Evolutionary conservation across 169 alveolate genomes (phyloP).

Genomic region (Pseudocohnilembus persalinus): DNA sequence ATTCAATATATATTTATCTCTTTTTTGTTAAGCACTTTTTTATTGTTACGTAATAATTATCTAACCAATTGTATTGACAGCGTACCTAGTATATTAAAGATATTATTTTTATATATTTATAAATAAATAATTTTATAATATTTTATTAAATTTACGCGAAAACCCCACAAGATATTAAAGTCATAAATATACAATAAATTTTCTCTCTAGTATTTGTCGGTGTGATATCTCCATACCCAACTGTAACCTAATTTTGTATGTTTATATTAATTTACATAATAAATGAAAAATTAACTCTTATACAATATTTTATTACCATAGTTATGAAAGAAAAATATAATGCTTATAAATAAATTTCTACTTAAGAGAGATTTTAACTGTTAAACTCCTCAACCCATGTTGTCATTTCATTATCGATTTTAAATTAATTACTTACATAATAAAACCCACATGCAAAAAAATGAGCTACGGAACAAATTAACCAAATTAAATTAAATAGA

Average conservation of each 20-base stretch:
- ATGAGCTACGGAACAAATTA: background rate
- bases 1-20: background rate
- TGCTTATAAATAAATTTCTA: background rate
- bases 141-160: background rate
- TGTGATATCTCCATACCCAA: background rate
- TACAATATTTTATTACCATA: background rate
- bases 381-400: background rate
- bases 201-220: background rate
- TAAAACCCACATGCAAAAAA: background rate
- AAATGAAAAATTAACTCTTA: too few species aligned
- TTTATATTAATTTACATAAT: too few species aligned
- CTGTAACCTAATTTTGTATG: background rate
- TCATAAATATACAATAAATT: background rate
- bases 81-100: background rate
- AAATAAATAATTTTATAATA: too few species aligned
- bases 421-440: background rate
- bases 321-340: background rate
- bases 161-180: background rate
- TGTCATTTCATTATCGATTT: background rate
- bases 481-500: too few species aligned
- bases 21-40: background rate
- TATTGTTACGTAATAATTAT: background rate
- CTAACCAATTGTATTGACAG: background rate
- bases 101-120: too few species aligned
- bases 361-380: background rate